Percentiles rank a stretch among this genome's conserved stretches.
phyloP scores from a whole-genome alignment of 73 alveolate genomes.

The Tetrahymena malaccensis region DNA sequence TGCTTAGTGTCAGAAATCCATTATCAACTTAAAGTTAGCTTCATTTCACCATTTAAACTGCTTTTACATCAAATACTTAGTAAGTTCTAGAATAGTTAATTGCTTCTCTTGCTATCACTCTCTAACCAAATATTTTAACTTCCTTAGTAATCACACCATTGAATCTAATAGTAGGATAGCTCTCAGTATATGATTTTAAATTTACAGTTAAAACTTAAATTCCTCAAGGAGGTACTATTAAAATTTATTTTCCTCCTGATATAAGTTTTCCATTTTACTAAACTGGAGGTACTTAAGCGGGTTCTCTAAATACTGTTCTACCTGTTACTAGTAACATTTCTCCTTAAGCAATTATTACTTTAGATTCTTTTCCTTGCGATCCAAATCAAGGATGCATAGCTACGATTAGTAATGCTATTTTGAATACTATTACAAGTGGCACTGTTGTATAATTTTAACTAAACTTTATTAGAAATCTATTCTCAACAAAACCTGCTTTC shows the following conservation, averaged over 20 bases:
- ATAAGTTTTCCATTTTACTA: background rate
- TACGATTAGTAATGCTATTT: background rate
- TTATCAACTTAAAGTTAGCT: background rate
- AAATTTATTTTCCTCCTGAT: background rate
- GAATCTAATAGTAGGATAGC: background rate
- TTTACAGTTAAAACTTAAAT: background rate
- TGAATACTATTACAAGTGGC: background rate
- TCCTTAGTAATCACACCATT: background rate
- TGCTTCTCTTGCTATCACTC: background rate
- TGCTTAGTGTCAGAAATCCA: background rate
- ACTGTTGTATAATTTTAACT: background rate
- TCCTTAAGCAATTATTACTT: background rate
- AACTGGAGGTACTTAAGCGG: background rate
- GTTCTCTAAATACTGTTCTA: background rate
- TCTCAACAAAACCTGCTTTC: background rate
- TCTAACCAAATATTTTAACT: background rate
- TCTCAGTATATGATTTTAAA: background rate
- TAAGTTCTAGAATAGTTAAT: background rate
- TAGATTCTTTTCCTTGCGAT: background rate
- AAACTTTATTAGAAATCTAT: background rate
- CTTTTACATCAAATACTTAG: background rate
- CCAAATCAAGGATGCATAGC: background rate
- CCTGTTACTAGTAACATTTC: background rate
- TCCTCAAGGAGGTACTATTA: background rate
- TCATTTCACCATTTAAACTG: background rate